These are phyloP conservation scores for Lodderomyces beijingensis DNA, from an alignment of 1,139 yeast genomes.

Conservation along the genomic window DNA sequence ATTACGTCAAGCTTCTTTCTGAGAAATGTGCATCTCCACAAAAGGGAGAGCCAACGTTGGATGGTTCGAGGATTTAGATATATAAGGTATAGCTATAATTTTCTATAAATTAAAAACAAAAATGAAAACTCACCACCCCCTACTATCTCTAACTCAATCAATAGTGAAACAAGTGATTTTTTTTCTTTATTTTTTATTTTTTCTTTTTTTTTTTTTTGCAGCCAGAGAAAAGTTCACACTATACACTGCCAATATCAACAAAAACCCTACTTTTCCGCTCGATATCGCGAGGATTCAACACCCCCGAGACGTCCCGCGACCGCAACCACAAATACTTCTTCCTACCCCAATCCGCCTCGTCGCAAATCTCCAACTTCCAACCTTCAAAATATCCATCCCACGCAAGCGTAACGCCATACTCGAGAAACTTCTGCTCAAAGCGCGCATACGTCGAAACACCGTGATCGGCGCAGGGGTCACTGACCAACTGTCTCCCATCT, in stretches of 20 bases:
- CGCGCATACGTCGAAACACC: constrained; percentile 8
- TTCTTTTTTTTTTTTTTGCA: no score
- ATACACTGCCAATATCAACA: no score
- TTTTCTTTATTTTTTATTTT: no score
- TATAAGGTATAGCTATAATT: no score
- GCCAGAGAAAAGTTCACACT: no score
- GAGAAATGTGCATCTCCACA: background rate
- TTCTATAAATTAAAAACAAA: background rate
- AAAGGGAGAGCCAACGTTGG: background rate
- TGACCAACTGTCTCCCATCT: constrained; percentile 28
- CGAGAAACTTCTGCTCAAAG: background rate
- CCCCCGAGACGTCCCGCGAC: constrained; percentile 2
- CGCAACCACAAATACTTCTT: constrained; percentile 3
- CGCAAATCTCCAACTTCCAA: constrained; percentile 3
- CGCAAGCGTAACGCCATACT: constrained; percentile 1
- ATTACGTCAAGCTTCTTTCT: background rate
- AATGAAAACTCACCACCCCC: no score
- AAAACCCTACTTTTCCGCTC: no score
- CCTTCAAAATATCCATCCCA: constrained; percentile 1
- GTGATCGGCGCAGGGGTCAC: constrained; percentile 25
- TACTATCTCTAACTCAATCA: no score
- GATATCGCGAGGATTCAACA: no score
- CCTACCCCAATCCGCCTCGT: constrained; percentile 1
- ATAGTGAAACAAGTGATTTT: no score
- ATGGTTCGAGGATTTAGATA: background rate